Evolutionary conservation across 331 rosid species (phyloP).

Genomic region (Telfairia occidentalis): DNA sequence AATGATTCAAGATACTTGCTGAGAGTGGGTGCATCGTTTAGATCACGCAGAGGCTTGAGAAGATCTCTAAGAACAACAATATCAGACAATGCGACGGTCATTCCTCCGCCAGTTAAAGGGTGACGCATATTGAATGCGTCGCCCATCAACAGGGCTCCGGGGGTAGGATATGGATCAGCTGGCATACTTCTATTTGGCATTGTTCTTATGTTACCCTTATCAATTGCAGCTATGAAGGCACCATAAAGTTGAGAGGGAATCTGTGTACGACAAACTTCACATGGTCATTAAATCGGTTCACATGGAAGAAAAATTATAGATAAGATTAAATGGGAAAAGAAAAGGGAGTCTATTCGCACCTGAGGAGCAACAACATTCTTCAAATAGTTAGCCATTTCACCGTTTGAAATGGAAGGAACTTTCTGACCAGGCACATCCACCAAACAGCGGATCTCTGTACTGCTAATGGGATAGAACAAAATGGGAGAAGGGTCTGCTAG

Average conservation of each 20-base stretch:
- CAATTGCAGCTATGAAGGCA: slow-evolving; percentile 72
- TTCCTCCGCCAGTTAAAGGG: slow-evolving; percentile 96
- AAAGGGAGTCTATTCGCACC: slow-evolving; percentile 25
- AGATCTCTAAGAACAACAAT: slow-evolving; percentile 78
- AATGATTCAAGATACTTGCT: slow-evolving; percentile 84
- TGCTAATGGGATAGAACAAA: slow-evolving; percentile 80
- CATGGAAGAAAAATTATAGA: neutral
- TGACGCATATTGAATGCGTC: slow-evolving; percentile 99
- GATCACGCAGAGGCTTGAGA: slow-evolving; percentile 61
- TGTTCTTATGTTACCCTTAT: slow-evolving; percentile 70
- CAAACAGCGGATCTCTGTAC: slow-evolving; percentile 85
- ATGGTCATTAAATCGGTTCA: neutral
- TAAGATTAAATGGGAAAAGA: neutral
- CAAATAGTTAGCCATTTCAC: slow-evolving; percentile 82
- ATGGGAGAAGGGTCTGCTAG: slow-evolving; percentile 94
- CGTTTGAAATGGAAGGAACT: slow-evolving; percentile 84
- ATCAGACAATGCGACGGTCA: slow-evolving; percentile 92
- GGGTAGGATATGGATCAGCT: slow-evolving; percentile 82
- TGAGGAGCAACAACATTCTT: slow-evolving; percentile 78
- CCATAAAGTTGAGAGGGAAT: slow-evolving; percentile 60
- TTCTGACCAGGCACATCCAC: slow-evolving; percentile 95
- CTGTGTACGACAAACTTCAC: slow-evolving; percentile 34
- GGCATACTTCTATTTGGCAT: slow-evolving; percentile 99
- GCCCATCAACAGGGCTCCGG: slow-evolving; percentile 91
- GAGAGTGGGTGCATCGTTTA: slow-evolving; percentile 64